Evolutionary conservation across 2,329 filamentous ascomycete genomes (phyloP), one percentile per base, ranked within the genome.

Genomic region (Cytospora piceicola): DNA sequence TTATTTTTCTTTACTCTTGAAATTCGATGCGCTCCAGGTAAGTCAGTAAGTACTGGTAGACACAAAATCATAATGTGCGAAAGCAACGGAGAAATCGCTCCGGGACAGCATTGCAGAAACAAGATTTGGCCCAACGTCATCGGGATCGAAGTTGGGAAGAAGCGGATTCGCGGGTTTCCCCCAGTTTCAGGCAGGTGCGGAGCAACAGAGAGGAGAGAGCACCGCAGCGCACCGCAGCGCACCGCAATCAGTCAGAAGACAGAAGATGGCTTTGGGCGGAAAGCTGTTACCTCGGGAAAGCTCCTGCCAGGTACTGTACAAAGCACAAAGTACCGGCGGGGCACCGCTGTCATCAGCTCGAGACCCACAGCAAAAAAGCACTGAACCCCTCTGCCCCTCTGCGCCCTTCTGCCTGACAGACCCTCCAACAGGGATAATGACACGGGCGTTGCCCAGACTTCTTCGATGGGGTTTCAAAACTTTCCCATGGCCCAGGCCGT

Each of bases 181-280:
- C 46, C 46, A 49, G 46, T 49, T 49, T 49, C 46, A 49, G 46
- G 46, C 46, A 49, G 46, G 46, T 49, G n/a, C 22, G n/a, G 46
- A 49, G 46, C 24, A n/a, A n/a, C n/a, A n/a, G 11, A 49, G 46
- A 49, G 46, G 12, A 11, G n/a, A 24, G 46, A 14, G 46, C n/a
- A 22, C 42, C 42, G 39, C 39, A 34, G 11, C 11, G n/a, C n/a
- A n/a, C n/a, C n/a, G n/a, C n/a, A n/a, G n/a, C n/a, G n/a, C n/a
- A n/a, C n/a, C n/a, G n/a, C n/a, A n/a, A n/a, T n/a, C n/a, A n/a
- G n/a, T n/a, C n/a, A n/a, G n/a, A n/a, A n/a, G n/a, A n/a, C 1
- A 42, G 39, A 42, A n/a, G 15, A 9, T 17, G 2, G 39, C 6
- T 9, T n/a, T n/a, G 8, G 20, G 39, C 20, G 17, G 3, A n/a